Base-by-base conservation (phyloP, 2,329 filamentous ascomycete genomes). In the Xenoacremonium recifei region DNA sequence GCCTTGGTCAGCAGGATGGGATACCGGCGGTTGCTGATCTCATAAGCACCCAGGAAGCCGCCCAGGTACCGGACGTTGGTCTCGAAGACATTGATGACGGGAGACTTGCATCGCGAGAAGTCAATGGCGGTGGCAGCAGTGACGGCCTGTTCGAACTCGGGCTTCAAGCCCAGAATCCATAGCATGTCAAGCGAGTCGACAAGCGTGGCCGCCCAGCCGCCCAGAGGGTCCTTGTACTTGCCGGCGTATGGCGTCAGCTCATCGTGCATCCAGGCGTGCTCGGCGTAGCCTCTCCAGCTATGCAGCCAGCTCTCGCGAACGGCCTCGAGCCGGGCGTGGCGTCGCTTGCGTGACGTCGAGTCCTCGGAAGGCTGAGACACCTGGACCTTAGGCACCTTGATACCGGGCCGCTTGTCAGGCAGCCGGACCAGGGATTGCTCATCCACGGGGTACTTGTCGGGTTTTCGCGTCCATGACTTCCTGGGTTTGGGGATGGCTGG, bases 61-160 rank as follows among this genome's bases (percentile, higher is more conserved):
- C 83, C 83, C 0, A 86, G 70, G 54, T 85, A 85, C 21, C 83
- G 75, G 48, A 85, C 85, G 3, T 77, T 84, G 1, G 80, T 85
- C 61, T 87, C 83, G 49, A 86, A 85, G 2, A 85, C 66, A 48
- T 82, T 84, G 46, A 85, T 76, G 34, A 73, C 43, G 13, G 48
- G 36, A 30, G 52, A 50, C 6, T 53, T 59, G 2, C 76, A 77
- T 6, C 64, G 73, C 4, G 75, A 72, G 55, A 84, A 86, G 56
- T 84, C 79, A 44, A 87, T 78, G 46, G 54, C 53, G 38, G 73
- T 64, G 12, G 79, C 74, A 4, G 76, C 79, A 39, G 71, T 64
- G 5, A 82, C 77, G 6, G 82, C 82, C 47, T 76, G 70, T 21
- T 77, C 72, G 52, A 87, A 87, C 43, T 87, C 82, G 2, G 76